These are phyloP conservation scores for Globisporangium cederbergense DNA, from an alignment of 352 stramenopile species.

Conservation along the genomic window DNA sequence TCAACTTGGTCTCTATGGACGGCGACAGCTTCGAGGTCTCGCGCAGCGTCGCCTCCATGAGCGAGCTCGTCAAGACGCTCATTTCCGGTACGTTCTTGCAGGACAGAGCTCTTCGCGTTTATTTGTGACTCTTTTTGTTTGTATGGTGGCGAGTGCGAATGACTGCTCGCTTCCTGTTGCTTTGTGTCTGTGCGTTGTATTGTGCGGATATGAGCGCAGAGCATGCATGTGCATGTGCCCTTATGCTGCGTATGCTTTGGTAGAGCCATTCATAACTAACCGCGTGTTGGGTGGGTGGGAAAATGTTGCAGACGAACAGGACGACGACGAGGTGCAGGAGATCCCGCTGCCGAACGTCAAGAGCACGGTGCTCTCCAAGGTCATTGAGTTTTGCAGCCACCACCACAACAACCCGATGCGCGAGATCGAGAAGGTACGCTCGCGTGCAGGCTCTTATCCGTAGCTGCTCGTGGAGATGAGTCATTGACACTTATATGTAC, in stretches of 20 bases:
- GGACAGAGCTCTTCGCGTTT: too few relatives aligned
- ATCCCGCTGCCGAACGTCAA: conserved; percentile 99
- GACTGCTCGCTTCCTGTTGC: background rate
- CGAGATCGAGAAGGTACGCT: conserved; percentile 97
- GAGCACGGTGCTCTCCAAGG: conserved; percentile 94
- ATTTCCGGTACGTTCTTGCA: conserved; percentile 79
- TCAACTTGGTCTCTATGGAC: conserved; percentile 92
- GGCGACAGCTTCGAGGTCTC: conserved; percentile 96
- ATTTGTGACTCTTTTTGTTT: background rate
- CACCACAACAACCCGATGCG: conserved; percentile 98
- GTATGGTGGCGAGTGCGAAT: conserved; percentile 5
- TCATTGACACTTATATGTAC: background rate
- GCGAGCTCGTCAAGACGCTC: conserved; percentile 97
- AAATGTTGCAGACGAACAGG: conserved; percentile 84
- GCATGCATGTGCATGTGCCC: background rate
- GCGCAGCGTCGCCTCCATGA: conserved; percentile 94
- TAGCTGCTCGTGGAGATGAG: background rate
- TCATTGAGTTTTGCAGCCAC: conserved; percentile 95
- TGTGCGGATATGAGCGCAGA: background rate
- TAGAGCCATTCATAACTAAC: background rate
- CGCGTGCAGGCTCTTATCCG: background rate
- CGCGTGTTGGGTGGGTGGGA: background rate
- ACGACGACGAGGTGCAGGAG: conserved; percentile 94
- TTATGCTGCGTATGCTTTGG: too few relatives aligned
- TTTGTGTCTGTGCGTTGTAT: conserved; percentile 1